A percentile compares a stretch with the other conserved stretches of the same genome.
phyloP scores from a whole-genome alignment of 805 yeast species.

The Pichia nanzhaoensis region DNA sequence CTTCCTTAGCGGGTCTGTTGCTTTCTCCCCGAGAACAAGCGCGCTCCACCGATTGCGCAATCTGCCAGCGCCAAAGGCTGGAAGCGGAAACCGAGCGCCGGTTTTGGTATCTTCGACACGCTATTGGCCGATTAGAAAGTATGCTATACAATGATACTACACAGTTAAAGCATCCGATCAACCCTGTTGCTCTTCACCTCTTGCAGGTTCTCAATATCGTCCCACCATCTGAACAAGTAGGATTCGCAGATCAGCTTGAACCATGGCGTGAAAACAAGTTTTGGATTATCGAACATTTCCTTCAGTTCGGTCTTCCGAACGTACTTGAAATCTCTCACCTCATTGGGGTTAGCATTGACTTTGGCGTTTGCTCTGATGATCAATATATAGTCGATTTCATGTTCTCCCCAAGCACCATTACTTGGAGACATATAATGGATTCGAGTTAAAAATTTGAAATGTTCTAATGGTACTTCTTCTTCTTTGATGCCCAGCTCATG shows the following conservation, averaged over 20 bases:
- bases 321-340: constrained; percentile 74
- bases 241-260: constrained; percentile 91
- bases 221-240: constrained; percentile 94
- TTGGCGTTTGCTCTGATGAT: constrained; percentile 54
- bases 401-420: constrained; percentile 88
- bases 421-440: constrained; percentile 91
- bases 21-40: too few species aligned
- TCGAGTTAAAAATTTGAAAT: constrained; percentile 80
- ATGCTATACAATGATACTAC: too few species aligned
- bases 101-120: too few species aligned
- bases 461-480: constrained; percentile 52
- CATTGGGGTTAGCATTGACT: constrained; percentile 61
- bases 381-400: constrained; percentile 92
- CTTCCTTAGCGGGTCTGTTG: too few species aligned
- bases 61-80: too few species aligned
- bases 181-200: constrained; percentile 40
- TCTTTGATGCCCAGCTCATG: constrained; percentile 84
- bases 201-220: constrained; percentile 52
- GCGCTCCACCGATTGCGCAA: too few species aligned
- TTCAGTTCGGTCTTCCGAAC: constrained; percentile 64
- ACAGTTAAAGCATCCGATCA: constrained; percentile 38
- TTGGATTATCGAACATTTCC: constrained; percentile 62
- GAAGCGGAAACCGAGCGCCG: too few species aligned
- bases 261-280: constrained; percentile 90
- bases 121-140: too few species aligned